phyloP scores from a whole-genome alignment of 768 basidiomycete species.

The Agrocybe praecox region DNA sequence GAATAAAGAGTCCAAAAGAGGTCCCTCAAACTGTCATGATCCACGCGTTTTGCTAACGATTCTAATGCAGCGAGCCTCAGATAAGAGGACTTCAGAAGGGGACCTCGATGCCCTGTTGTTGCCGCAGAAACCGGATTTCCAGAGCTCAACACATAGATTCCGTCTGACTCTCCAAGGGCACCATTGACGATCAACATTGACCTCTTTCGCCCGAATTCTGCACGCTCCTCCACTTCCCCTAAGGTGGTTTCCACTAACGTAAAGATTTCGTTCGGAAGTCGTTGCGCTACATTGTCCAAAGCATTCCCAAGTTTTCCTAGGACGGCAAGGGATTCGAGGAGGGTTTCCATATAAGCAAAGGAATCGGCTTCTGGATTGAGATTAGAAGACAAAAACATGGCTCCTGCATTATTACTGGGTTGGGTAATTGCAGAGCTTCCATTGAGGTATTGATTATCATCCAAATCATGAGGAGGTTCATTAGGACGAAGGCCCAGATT shows the following conservation, averaged over 20 bases:
- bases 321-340: conserved; percentile 91
- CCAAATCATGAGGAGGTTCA: conserved; percentile 72
- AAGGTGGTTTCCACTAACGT: conserved; percentile 83
- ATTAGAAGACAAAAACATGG: conserved; percentile 20
- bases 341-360: conserved; percentile 89
- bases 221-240: conserved; percentile 90
- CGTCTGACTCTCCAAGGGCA: conserved; percentile 45
- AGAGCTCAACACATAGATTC: conserved; percentile 51
- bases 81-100: conserved; percentile 47
- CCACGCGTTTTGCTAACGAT: conserved; percentile 66
- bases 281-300: conserved; percentile 82
- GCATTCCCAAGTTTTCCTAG: conserved; percentile 86
- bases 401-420: conserved; percentile 13
- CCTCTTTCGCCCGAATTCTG: conserved; percentile 69
- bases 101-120: conserved; percentile 25
- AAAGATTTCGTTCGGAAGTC: conserved; percentile 83
- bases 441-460: conserved; percentile 39
- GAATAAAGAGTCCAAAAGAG: conserved; percentile 98
- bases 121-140: conserved; percentile 26
- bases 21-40: conserved; percentile 87
- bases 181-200: conserved; percentile 38
- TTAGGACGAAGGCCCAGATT: conserved; percentile 73
- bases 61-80: conserved; percentile 76
- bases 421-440: background rate
- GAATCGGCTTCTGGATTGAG: conserved; percentile 90